phyloP scores from a whole-genome alignment of 1,284 basidiomycete genomes.

The Afroboletus lepidellus region DNA sequence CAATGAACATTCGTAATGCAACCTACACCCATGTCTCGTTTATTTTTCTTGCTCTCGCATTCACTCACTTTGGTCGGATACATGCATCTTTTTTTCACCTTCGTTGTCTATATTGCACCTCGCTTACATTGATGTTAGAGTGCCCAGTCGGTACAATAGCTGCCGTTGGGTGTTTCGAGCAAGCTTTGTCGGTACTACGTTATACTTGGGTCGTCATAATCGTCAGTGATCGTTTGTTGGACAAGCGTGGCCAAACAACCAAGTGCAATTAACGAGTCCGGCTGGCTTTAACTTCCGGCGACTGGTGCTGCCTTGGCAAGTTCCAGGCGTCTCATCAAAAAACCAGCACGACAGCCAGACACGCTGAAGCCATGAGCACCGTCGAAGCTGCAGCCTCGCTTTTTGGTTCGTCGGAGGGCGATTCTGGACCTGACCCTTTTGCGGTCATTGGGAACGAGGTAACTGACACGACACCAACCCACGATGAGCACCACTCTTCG shows the following conservation, averaged over 20 bases:
- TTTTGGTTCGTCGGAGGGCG: constrained; percentile 58
- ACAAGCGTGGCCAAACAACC: constrained; percentile 32
- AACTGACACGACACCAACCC: constrained; percentile 26
- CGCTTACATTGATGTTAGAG: constrained; percentile 15
- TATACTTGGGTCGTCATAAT: not conserved
- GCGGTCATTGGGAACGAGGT: constrained; percentile 51
- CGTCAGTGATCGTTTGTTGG: not conserved
- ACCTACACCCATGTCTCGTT: constrained; percentile 26
- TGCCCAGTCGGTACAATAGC: constrained; percentile 8
- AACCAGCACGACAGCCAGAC: constrained; percentile 19
- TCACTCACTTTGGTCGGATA: constrained; percentile 26
- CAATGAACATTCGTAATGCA: constrained; percentile 42
- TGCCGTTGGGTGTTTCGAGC: not conserved
- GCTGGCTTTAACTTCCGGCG: constrained; percentile 2
- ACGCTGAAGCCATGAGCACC: constrained; percentile 51
- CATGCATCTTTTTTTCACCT: constrained; percentile 19
- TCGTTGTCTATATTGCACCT: constrained; percentile 34
- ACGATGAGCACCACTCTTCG: constrained; percentile 24
- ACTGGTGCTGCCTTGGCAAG: not conserved
- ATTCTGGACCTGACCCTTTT: constrained; percentile 64
- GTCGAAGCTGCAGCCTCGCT: constrained; percentile 77
- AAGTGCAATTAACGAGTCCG: constrained; percentile 1
- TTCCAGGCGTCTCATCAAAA: constrained; percentile 13
- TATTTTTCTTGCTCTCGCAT: constrained; percentile 11
- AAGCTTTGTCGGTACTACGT: not conserved